Evolutionary conservation across 179 eudicot genomes (phyloP).

Genomic region (Amaranthus tricolor): DNA sequence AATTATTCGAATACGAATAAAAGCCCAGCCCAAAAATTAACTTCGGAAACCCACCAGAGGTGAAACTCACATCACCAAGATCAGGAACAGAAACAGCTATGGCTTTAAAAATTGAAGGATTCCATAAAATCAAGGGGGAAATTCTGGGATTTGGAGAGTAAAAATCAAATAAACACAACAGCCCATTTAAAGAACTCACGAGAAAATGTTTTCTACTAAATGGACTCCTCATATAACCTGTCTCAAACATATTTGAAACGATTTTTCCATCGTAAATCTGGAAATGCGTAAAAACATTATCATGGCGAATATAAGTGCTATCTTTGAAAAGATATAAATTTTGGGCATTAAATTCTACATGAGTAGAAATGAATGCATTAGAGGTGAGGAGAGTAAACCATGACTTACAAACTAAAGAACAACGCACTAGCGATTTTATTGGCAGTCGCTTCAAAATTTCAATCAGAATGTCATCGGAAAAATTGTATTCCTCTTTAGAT

Average conservation of each 20-base stretch:
- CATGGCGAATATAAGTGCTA: not conserved
- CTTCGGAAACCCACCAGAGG: slow-evolving; percentile 19
- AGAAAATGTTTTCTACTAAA: slow-evolving; percentile 16
- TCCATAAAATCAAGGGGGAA: slow-evolving; percentile 20
- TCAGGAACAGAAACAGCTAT: not conserved
- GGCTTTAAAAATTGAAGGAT: slow-evolving; percentile 13
- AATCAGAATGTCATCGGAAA: not conserved
- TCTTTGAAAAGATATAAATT: not conserved
- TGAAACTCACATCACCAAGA: not conserved
- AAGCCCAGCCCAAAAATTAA: slow-evolving; percentile 23
- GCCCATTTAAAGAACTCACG: slow-evolving; percentile 22
- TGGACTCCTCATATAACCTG: not conserved
- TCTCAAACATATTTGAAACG: not conserved
- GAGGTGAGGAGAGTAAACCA: not conserved
- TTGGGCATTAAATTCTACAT: not conserved
- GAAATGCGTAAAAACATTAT: too few species aligned
- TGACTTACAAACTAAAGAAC: too few species aligned
- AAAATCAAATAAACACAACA: slow-evolving; percentile 19
- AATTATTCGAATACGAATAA: slow-evolving; percentile 7
- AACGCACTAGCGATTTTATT: not conserved
- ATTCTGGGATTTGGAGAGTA: not conserved
- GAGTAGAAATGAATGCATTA: not conserved
- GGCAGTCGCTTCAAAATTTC: not conserved
- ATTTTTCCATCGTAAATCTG: not conserved
- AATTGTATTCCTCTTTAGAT: too few species aligned